Conservation (phyloP, 345 rosid genomes). For the Rhizophora apiculata region DNA sequence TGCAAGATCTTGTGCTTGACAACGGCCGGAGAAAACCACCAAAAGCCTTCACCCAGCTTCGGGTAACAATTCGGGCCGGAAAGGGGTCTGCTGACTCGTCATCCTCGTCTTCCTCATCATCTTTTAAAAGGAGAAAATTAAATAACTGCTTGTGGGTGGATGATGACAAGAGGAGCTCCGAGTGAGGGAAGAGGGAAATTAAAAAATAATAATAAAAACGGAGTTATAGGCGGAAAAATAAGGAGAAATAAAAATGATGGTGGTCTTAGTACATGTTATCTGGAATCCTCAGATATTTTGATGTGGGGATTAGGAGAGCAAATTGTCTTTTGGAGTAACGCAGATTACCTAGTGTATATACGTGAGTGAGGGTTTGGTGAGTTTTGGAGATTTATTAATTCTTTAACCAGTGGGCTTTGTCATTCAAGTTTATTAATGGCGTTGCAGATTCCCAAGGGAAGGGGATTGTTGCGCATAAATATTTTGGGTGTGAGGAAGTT, state of each 20-base stretch:
- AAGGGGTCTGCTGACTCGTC: constrained; percentile 59
- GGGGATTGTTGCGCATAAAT: constrained; percentile 29
- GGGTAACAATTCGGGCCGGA: constrained; percentile 62
- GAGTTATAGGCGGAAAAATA: neutral
- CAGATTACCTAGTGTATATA: constrained; percentile 29
- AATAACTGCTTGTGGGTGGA: constrained; percentile 59
- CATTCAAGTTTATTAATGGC: constrained; percentile 37
- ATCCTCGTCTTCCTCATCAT: constrained; percentile 44
- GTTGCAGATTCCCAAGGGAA: constrained; percentile 94
- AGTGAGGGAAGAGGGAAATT: constrained; percentile 18
- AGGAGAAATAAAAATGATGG: constrained; percentile 20
- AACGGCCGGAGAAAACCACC: constrained; percentile 44
- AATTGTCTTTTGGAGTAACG: constrained; percentile 39
- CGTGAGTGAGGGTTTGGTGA: constrained; percentile 40
- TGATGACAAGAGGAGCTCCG: constrained; percentile 61
- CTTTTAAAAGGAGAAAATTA: constrained; percentile 67
- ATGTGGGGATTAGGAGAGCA: constrained; percentile 34
- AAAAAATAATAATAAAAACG: neutral
- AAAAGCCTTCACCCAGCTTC: constrained; percentile 53
- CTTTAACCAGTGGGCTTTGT: constrained; percentile 50
- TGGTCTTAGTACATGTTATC: constrained; percentile 28
- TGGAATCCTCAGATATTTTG: constrained; percentile 49
- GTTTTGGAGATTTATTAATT: constrained; percentile 34
- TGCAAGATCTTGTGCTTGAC: constrained; percentile 60
- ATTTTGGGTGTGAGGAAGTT: constrained; percentile 30